Base-by-base conservation (phyloP, 345 rosid genomes). In the Syzygium grande region DNA sequence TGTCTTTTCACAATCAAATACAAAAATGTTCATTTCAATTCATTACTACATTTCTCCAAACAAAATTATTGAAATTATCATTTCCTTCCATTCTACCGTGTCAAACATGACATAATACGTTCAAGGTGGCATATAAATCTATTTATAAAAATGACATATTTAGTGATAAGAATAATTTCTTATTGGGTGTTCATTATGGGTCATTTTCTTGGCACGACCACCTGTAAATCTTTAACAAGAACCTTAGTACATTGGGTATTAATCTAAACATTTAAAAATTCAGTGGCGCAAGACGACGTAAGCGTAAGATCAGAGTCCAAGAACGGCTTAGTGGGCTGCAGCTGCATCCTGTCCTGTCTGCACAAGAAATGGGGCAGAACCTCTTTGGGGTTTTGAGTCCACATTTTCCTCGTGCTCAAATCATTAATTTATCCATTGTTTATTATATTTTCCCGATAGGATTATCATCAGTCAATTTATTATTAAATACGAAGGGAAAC, bases 61-160 rank as follows among this genome's bases (percentile, higher is more conserved):
- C 6, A 73, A 73, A 29, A 38, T 2, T 19, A 0, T 38, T 0
- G 0, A 2, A 9, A 38, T 19, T 4, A 1, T 34, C 22, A 5
- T 73, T 4, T 2, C 10, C 17, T 34, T 73, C 1, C 23, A 68
- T 21, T 68, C 4, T 1, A 1, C 0, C 0, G 0, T 73, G 17
- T 68, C 12, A 19, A 34, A 34, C 0, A 5, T 0, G 2, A 73
- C 7, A 17, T 34, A 9, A 73, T 73, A 34, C 7, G 2, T 34
- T 10, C 2, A 0, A 17, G 3, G 9, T 11, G 43, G 9, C 30
- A 2, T 68, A 34, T 68, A 30, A 1, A 73, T 34, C 7, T 22
- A 4, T 73, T 68, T 1, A 17, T 34, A 73, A 68, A 1, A 73
- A 16, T 19, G 25, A 73, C 14, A 34, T 73, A 19, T 7, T 17